Evolutionary conservation across 805 yeast species (phyloP).

Genomic region (Candida oleophila): DNA sequence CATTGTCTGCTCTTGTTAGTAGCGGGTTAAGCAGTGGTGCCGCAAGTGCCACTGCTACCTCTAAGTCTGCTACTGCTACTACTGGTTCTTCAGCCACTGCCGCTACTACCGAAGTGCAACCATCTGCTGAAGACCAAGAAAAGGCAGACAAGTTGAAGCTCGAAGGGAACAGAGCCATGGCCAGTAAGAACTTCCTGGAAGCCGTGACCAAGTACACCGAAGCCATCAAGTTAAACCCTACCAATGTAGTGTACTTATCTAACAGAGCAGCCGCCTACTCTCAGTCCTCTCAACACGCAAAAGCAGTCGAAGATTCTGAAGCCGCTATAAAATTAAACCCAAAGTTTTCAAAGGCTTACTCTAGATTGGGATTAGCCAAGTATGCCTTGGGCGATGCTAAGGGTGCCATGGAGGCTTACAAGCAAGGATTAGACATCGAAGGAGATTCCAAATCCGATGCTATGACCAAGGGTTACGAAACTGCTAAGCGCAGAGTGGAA

Average conservation of each 20-base stretch:
- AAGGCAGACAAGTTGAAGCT: conserved; percentile 82
- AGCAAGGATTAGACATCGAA: conserved; percentile 81
- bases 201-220: conserved; percentile 80
- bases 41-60: conserved; percentile 1
- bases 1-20: conserved; percentile 45
- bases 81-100: conserved; percentile 31
- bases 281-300: conserved; percentile 67
- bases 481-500: conserved; percentile 85
- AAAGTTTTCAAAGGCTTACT: conserved; percentile 85
- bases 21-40: conserved; percentile 5
- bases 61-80: conserved; percentile 6
- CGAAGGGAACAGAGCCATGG: conserved; percentile 90
- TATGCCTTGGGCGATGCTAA: conserved; percentile 93
- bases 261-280: conserved; percentile 98
- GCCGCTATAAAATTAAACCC: conserved; percentile 78
- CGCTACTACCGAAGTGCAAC: conserved; percentile 25
- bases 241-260: conserved; percentile 81
- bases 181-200: conserved; percentile 61
- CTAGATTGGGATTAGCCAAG: conserved; percentile 90
- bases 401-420: conserved; percentile 88
- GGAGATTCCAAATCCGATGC: conserved; percentile 83
- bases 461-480: conserved; percentile 90
- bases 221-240: conserved; percentile 69
- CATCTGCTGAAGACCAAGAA: conserved; percentile 52
- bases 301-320: conserved; percentile 82